Conservation (phyloP, 345 rosid genomes). For the Viola odorata region DNA sequence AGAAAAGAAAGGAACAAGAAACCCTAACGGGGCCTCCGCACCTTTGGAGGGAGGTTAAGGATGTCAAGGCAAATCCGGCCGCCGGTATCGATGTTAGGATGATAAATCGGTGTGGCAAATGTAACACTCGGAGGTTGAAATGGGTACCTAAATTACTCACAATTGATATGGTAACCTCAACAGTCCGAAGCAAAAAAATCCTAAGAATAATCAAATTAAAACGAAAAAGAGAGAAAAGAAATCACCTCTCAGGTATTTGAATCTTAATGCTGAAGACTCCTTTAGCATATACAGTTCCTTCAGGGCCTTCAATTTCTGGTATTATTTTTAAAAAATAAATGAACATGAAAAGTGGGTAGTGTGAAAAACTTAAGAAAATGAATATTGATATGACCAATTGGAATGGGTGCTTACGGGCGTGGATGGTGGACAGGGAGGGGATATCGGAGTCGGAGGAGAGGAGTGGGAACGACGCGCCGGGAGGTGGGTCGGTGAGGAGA, state of each 20-base stretch:
- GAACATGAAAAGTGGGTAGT: background rate
- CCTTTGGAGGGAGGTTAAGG: constrained; percentile 89
- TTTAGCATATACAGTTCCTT: constrained; percentile 63
- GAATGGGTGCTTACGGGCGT: constrained; percentile 48
- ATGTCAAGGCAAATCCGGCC: constrained; percentile 93
- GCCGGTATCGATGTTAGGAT: constrained; percentile 73
- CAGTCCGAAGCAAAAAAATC: too few species aligned
- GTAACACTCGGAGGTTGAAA: constrained; percentile 85
- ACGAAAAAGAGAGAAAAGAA: background rate
- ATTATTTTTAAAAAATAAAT: too few species aligned
- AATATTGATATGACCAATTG: background rate
- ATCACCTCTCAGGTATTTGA: constrained; percentile 73
- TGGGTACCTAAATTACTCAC: constrained; percentile 45
- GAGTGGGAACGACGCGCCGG: constrained; percentile 55
- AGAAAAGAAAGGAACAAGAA: too few species aligned
- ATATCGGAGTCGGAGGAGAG: constrained; percentile 48
- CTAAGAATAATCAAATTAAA: too few species aligned
- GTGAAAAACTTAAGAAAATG: background rate
- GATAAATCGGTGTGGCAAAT: constrained; percentile 69
- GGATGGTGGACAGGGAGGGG: constrained; percentile 47
- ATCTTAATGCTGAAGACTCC: constrained; percentile 62
- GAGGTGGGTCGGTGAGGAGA: constrained; percentile 77
- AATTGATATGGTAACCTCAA: background rate
- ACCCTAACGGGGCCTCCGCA: constrained; percentile 6
- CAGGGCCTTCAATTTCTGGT: constrained; percentile 69